Base-by-base conservation (phyloP, 2,329 filamentous ascomycete genomes). In the Pseudogymnoascus sp. region DNA sequence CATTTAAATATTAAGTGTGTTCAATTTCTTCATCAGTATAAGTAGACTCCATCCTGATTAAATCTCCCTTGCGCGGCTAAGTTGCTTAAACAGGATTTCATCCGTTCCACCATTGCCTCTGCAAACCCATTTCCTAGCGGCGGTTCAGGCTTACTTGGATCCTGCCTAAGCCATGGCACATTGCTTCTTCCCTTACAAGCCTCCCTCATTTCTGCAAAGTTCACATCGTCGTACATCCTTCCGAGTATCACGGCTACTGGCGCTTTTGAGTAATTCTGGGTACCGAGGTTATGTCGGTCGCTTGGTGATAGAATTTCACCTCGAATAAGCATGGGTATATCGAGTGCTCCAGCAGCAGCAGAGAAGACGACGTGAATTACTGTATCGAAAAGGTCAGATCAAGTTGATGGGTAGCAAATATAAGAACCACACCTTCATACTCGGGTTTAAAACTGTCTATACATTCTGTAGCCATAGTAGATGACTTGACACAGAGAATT, bases 141-240 rank as follows among this genome's bases (percentile, higher is more conserved):
- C n/a, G 64, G 64, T 22, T 58, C 64, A 4, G 65, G 63, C 11
- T 64, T 60, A 30, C 60, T 62, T 23, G 60, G 33, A 64, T 68
- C 65, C 14, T 65, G 65, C 59, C 62, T 63, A 41, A 68, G 60
- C 65, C 66, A 68, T 23, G 66, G 66, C 2, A 68, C 62, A 25
- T 62, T 59, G 62, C 62, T 64, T 12, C 59, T 58, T 14, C 65
- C 65, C 22, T 61, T 60, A 58, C 60, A 64, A 2, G 61, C 63
- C 16, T 64, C 58, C 25, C 55, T 36, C 64, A 68, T 66, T 25
- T 62, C 58, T 12, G 64, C 60, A 5, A 67, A 59, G 14, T 60
- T 59, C n/a, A 11, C 25, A 55, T 68, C 65, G 33, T 64, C 62
- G 41, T 67, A 68, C 7, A 61, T 58, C n/a, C 49, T 62, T 12